Evolutionary conservation across 2,329 filamentous ascomycete species (phyloP), one percentile per base, ranked within the genome.

Genomic region (Scorias spongiosa): DNA sequence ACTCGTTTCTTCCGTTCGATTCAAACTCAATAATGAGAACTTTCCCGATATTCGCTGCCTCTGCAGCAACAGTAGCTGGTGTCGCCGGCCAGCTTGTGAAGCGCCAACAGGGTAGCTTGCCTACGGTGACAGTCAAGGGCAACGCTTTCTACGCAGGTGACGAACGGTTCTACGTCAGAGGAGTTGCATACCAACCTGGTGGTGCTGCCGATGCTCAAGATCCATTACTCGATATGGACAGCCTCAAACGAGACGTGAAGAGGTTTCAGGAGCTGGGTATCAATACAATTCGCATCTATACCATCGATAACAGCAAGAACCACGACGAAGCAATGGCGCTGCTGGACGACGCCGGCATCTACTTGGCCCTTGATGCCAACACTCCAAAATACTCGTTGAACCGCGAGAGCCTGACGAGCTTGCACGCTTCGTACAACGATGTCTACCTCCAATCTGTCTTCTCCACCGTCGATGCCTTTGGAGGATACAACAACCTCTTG

Each of bases 261-360:
- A 71, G 83, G 58, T 93, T 94, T 76, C 76, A 83, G 69, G 74
- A 85, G 51, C 72, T 94, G 41, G 85, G 86, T 42, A 70, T 93
- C 66, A 95, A 95, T 72, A 85, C 85, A 14, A 74, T 94, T 60
- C 85, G 87, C 63, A 82, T 93, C 50, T 94, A 94, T 73, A 85
- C 82, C n/a, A 79, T 91, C 54, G 88, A 95, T 70, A 94, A 93
- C 74, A 79, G 78, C 44, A 66, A 71, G 54, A 66, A 81, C 63
- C 88, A 95, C 66, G 79, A 87, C 54, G 74, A 78, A 49, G 94
- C 87, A 69, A 95, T 95, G 87, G 67, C 72, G 46, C 70, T 76
- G 42, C 73, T 93, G 48, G 79, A 78, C 42, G 82, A 84, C 53
- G 87, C 85, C 47, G 84, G 84, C 55, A 94, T 94, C 70, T 94